Evolutionary conservation across 305 asterid species (phyloP), one percentile per base, ranked within the genome.

Genomic region (Fraxinus latifolia): DNA sequence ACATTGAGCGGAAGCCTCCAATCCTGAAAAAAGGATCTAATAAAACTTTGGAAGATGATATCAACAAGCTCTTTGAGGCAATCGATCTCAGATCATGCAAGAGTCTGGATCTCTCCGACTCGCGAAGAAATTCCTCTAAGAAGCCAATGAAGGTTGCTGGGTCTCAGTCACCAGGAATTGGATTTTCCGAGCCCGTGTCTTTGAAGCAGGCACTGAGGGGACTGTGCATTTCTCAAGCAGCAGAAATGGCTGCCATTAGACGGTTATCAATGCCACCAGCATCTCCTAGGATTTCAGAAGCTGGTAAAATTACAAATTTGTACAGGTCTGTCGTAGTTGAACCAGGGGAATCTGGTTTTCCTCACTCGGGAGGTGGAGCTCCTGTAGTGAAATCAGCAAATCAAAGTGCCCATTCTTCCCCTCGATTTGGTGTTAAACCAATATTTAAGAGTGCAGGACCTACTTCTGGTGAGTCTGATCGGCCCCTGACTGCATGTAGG

Each of bases 141-240:
- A 92, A 82, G 89, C 97, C 99, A 19, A 94, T 92, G 93, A 89
- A 88, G 82, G 83, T 81, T 34, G 72, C 89, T 50, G 93, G 91
- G 17, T 87, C 92, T 82, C 85, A 83, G 74, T 90, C 98, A 12
- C 96, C 96, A 0, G 98, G 92, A 77, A 87, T 88, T 60, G 97
- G 99, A 65, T 90, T 90, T 85, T 92, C 98, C 5, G 97, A 91
- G 82, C 97, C 97, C 7, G 93, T 93, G 74, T 89, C 99, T 78
- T 80, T 95, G 47, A 95, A 95, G 82, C 98, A 95, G 87, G 97
- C 99, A 0, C 88, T 94, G 15, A 85, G 99, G 84, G 98, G 99
- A 19, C 90, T 91, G 74, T 94, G 99, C 88, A 93, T 95, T 85
- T 94, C 99, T 47, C 99, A 94, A 88, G 99, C 98, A 19, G 94